Evolutionary conservation across 495 filamentous ascomycete species (phyloP).

Genomic region (Penicillium canescens): DNA sequence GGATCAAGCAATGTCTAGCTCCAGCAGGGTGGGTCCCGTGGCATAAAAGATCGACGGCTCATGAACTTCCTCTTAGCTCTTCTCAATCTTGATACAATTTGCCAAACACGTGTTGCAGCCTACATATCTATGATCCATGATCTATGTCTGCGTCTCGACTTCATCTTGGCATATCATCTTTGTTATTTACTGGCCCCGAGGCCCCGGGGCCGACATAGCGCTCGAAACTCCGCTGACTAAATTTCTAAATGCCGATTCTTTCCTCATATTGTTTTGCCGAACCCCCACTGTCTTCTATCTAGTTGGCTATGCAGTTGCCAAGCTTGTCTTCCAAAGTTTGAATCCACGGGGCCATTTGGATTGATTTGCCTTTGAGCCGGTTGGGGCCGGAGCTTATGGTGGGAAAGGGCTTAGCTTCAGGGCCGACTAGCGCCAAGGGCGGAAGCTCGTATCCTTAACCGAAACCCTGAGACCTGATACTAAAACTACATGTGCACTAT

Average conservation of each 20-base stretch:
- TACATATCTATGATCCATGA: too few species aligned
- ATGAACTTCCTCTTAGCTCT: too few species aligned
- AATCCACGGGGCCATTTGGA: not conserved
- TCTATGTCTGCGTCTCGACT: too few species aligned
- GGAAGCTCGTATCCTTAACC: slow-evolving; percentile 11
- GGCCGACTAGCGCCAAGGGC: slow-evolving; percentile 9
- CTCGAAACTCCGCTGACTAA: too few species aligned
- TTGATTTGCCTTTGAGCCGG: not conserved
- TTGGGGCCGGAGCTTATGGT: not conserved
- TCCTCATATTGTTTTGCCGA: slow-evolving; percentile 3
- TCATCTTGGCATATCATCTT: too few species aligned
- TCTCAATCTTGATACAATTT: too few species aligned
- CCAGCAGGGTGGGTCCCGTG: slow-evolving; percentile 15
- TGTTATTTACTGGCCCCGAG: too few species aligned
- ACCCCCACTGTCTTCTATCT: not conserved
- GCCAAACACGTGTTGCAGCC: too few species aligned
- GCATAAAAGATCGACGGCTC: slow-evolving; percentile 11
- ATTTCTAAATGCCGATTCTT: not conserved
- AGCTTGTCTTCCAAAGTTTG: not conserved
- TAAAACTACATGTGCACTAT: too few species aligned
- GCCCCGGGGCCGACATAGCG: too few species aligned
- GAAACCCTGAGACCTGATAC: too few species aligned
- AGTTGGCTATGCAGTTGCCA: not conserved
- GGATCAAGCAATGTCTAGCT: slow-evolving; percentile 13
- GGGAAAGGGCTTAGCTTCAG: slow-evolving; percentile 4